phyloP scores from a whole-genome alignment of 108 stramenopile genomes.

The Schizochytrium sp. region DNA sequence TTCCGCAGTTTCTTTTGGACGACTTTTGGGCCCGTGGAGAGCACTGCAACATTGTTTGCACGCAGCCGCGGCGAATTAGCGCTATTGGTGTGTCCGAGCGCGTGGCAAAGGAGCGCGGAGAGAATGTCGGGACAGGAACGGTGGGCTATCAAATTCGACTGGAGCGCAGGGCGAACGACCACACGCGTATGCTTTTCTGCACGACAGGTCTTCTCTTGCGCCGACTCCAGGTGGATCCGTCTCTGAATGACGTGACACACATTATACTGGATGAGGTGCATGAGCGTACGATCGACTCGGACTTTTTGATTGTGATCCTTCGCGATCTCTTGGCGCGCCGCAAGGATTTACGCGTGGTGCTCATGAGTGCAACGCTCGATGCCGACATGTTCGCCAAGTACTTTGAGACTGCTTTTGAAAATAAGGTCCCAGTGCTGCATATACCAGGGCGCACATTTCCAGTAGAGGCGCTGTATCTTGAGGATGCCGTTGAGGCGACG shows the following conservation, averaged over 20 bases:
- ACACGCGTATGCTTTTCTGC: constrained; percentile 79
- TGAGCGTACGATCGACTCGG: constrained; percentile 79
- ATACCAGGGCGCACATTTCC: constrained; percentile 89
- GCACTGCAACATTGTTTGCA: constrained; percentile 70
- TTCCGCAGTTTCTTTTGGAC: constrained; percentile 84
- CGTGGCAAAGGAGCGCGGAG: constrained; percentile 81
- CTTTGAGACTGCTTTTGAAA: constrained; percentile 34
- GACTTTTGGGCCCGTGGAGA: constrained; percentile 50
- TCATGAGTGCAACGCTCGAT: constrained; percentile 89
- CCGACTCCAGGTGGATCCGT: constrained; percentile 70
- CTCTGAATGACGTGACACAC: constrained; percentile 70
- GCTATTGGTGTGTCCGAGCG: constrained; percentile 82
- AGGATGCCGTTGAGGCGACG: constrained; percentile 55
- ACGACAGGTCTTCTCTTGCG: constrained; percentile 94
- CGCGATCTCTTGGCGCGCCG: constrained; percentile 52
- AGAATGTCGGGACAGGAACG: constrained; percentile 51
- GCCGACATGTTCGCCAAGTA: constrained; percentile 58
- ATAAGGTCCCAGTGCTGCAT: constrained; percentile 58
- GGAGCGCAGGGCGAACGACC: constrained; percentile 54
- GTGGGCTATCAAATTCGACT: constrained; percentile 88
- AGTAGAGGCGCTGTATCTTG: constrained; percentile 72
- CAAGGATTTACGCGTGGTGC: constrained; percentile 58
- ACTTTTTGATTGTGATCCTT: constrained; percentile 77
- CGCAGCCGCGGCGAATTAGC: constrained; percentile 87
- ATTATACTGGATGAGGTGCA: constrained; percentile 93